Evolutionary conservation across 2,329 filamentous ascomycete species (phyloP).

Genomic region (Verticillium klebahnii): DNA sequence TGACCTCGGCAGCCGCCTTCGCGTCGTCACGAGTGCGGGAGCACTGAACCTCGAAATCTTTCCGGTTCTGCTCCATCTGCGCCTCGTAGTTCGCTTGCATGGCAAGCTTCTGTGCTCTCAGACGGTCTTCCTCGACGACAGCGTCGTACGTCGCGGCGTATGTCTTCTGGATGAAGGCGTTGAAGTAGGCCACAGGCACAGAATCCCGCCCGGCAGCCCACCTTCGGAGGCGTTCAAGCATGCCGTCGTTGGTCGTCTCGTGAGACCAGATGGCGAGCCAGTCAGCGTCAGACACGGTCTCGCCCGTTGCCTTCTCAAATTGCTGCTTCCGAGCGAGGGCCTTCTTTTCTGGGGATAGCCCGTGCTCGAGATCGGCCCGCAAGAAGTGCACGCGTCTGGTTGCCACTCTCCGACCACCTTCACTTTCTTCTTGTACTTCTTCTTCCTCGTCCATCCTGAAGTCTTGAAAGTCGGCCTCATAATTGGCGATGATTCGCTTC

Average conservation of each 20-base stretch:
- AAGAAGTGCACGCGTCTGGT: neutral
- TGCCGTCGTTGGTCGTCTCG: constrained; percentile 10
- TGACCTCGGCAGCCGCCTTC: neutral
- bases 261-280: constrained; percentile 10
- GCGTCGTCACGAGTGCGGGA: neutral
- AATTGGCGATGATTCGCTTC: neutral
- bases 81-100: neutral
- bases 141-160: constrained; percentile 8
- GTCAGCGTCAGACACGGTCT: constrained; percentile 6
- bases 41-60: neutral
- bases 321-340: constrained; percentile 6
- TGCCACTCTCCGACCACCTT: neutral
- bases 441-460: neutral
- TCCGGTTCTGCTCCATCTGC: neutral
- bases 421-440: neutral
- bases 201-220: constrained; percentile 8
- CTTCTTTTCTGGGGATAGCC: constrained; percentile 3
- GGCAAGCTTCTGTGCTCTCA: constrained; percentile 1
- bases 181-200: constrained; percentile 8
- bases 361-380: neutral
- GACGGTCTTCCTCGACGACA: constrained; percentile 7
- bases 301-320: constrained; percentile 8
- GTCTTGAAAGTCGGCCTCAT: neutral
- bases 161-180: constrained; percentile 8
- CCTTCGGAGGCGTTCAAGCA: constrained; percentile 7